Evolutionary conservation across 2,329 filamentous ascomycete species (phyloP).

Genomic region (Pseudogymnoascus sp.): DNA sequence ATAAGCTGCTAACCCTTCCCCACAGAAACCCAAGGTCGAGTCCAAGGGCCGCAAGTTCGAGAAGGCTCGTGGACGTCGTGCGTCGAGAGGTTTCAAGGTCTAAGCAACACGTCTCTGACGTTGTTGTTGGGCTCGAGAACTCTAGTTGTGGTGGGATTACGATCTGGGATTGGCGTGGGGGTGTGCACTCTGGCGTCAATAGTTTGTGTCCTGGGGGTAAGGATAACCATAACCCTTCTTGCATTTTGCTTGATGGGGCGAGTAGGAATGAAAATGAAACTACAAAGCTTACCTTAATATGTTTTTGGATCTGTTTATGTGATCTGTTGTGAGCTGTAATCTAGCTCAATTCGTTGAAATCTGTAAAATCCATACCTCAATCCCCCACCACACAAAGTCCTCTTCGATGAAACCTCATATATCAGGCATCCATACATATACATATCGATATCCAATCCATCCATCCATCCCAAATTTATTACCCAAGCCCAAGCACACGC

Average conservation of each 20-base stretch:
- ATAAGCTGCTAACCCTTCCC: no score
- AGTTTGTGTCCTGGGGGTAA: not conserved
- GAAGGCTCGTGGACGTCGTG: conserved; percentile 95
- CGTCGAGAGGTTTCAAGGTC: conserved; percentile 99
- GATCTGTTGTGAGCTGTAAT: not conserved
- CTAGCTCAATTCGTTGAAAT: not conserved
- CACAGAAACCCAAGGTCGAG: conserved; percentile 89
- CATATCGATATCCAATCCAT: not conserved
- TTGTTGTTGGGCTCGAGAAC: no score
- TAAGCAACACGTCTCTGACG: conserved; percentile 43
- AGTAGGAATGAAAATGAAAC: not conserved
- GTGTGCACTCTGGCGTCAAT: not conserved
- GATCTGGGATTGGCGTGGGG: not conserved
- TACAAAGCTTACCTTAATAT: not conserved
- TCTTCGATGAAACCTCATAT: not conserved
- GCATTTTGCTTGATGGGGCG: not conserved
- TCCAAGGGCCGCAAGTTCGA: conserved; percentile 99
- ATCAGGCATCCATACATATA: not conserved
- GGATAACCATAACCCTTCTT: not conserved
- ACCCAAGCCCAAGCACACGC: not conserved
- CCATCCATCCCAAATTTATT: not conserved
- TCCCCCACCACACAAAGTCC: not conserved
- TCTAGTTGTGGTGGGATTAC: not conserved
- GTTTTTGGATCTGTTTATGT: not conserved
- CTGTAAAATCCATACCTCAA: not conserved